phyloP scores from a whole-genome alignment of 495 filamentous ascomycete species.

The Evernia prunastri region DNA sequence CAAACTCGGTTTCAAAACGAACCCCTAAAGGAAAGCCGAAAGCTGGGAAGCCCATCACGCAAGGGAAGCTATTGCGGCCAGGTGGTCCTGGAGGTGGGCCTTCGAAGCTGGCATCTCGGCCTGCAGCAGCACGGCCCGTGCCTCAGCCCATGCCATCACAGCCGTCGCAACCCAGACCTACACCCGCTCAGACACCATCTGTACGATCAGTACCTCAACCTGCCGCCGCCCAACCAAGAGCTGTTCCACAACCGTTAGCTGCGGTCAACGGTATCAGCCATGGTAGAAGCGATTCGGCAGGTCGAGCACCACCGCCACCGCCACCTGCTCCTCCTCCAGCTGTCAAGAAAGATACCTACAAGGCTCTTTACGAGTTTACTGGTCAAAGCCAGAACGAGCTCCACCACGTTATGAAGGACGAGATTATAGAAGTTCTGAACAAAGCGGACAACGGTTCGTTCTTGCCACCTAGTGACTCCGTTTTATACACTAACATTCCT shows the following conservation, averaged over 20 bases:
- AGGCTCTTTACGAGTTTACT: conserved; percentile 81
- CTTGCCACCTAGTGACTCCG: background rate
- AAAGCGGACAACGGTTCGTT: conserved; percentile 86
- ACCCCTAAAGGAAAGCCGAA: conserved; percentile 81
- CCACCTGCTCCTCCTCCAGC: conserved; percentile 60
- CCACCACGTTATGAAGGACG: conserved; percentile 62
- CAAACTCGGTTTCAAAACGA: conserved; percentile 74
- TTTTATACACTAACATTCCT: conserved; percentile 27
- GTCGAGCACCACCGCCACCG: conserved; percentile 59
- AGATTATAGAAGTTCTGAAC: conserved; percentile 75
- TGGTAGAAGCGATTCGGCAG: conserved; percentile 45
- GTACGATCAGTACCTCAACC: conserved; percentile 38
- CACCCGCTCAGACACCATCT: conserved; percentile 34
- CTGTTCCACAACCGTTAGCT: conserved; percentile 44
- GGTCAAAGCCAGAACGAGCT: conserved; percentile 76
- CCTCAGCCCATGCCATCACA: conserved; percentile 35
- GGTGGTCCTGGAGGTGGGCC: conserved; percentile 80
- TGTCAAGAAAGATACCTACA: conserved; percentile 66
- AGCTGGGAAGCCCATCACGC: conserved; percentile 80
- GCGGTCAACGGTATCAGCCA: conserved; percentile 42
- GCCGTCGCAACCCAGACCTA: conserved; percentile 21
- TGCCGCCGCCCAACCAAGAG: conserved; percentile 35
- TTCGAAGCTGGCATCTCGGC: conserved; percentile 55
- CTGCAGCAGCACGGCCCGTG: conserved; percentile 42
- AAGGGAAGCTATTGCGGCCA: conserved; percentile 80